Evolutionary conservation across 2,329 filamentous ascomycete genomes (phyloP).

Genomic region (Aspergillus pseudotamarii): DNA sequence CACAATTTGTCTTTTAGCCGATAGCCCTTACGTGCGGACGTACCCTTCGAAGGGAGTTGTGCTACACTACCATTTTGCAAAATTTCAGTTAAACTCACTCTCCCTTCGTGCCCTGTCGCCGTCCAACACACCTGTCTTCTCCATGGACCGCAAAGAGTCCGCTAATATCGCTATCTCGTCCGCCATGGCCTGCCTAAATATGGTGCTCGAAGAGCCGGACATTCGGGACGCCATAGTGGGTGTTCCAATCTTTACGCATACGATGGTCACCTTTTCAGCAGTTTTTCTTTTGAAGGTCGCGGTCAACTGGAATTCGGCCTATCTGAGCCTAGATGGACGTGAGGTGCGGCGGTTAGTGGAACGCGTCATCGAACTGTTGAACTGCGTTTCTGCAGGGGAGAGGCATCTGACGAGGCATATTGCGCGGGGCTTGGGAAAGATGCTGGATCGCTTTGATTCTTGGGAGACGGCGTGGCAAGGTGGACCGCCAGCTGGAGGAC

Average conservation of each 20-base stretch:
- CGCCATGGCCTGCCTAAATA: constrained; percentile 51
- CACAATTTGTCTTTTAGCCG: constrained; percentile 26
- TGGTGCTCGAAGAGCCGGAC: constrained; percentile 51
- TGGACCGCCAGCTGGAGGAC: constrained; percentile 12
- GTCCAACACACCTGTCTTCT: constrained; percentile 45
- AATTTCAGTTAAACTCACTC: constrained; percentile 55
- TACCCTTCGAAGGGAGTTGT: constrained; percentile 55
- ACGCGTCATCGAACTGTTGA: constrained; percentile 44
- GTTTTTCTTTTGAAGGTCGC: constrained; percentile 50
- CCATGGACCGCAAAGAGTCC: constrained; percentile 48
- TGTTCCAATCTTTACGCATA: constrained; percentile 50
- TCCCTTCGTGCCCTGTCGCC: constrained; percentile 46
- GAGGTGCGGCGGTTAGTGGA: constrained; percentile 43
- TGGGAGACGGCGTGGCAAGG: constrained; percentile 41
- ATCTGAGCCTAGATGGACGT: constrained; percentile 42
- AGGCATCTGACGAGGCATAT: constrained; percentile 46
- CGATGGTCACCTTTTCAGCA: constrained; percentile 50
- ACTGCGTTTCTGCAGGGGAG: constrained; percentile 45
- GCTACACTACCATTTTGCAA: constrained; percentile 57
- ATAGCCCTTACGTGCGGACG: constrained; percentile 51
- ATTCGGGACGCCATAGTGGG: constrained; percentile 54
- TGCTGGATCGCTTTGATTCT: constrained; percentile 45
- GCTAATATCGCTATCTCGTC: constrained; percentile 52
- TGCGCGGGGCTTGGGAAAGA: constrained; percentile 44
- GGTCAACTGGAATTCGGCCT: constrained; percentile 47